Evolutionary conservation across 2,329 filamentous ascomycete species (phyloP), one percentile per base, ranked within the genome.

Genomic region (Eurotiales sp.): DNA sequence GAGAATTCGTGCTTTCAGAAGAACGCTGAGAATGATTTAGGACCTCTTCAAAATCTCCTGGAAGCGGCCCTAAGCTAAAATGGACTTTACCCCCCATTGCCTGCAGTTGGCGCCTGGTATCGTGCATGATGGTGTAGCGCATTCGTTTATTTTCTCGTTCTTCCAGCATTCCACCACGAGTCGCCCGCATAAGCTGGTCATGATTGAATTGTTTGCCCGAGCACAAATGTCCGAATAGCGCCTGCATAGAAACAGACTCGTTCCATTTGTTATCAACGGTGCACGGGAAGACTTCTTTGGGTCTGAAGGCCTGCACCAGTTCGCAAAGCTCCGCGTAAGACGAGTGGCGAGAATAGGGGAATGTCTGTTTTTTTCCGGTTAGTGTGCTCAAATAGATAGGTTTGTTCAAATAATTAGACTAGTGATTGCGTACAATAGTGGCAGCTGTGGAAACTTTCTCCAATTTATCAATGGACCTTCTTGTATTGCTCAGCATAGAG

Each of bases 341-440:
- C 0, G 92, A 95, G 67, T 97, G 92, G 1, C 92, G 81, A 0
- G 92, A 92, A 63, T 91, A 96, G 0, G 91, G 88, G 58, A 96
- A 96, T 17, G 72, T 76, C 73, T 72, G 40, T 29, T 43, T 42
- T 21, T n/a, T 37, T 46, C 25, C 22, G 17, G 23, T 46, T 39
- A 54, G 44, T 37, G n/a, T 19, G 22, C 21, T 25, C 22, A 41
- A 15, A 10, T 30, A 44, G n/a, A n/a, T n/a, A n/a, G n/a, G n/a
- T n/a, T n/a, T n/a, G n/a, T n/a, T n/a, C 8, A 4, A 11, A 10
- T 22, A 5, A 29, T 36, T 39, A 8, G 23, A 25, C 17, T 8
- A 1, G 17, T 1, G 14, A n/a, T 2, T 15, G 12, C 46, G 23
- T 48, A 48, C 46, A 41, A 48, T 41, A 5, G 46, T 41, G 17